Conservation (phyloP, 1,284 basidiomycete genomes). For the Fomitopsis schrenkii region DNA sequence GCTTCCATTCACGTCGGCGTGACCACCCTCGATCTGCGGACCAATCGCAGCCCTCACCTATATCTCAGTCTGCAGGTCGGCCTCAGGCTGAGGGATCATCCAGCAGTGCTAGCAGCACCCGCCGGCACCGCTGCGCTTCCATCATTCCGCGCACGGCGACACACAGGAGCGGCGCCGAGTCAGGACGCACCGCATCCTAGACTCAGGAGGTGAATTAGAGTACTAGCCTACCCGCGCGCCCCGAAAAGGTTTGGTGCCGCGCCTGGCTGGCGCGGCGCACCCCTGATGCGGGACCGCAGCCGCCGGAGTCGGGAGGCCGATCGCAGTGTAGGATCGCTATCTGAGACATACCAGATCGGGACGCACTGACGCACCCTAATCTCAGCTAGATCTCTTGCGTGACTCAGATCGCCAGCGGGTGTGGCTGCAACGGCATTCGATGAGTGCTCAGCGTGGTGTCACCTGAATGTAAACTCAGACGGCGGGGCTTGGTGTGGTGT, state of each 20-base stretch:
- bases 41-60: too few relatives aligned
- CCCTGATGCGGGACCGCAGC: background rate
- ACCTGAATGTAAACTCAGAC: background rate
- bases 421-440: background rate
- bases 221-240: background rate
- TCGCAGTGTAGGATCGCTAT: background rate
- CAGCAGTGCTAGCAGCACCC: too few relatives aligned
- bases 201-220: background rate
- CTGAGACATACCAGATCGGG: background rate
- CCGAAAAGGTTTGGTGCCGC: background rate
- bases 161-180: background rate
- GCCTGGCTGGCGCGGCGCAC: background rate
- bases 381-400: background rate
- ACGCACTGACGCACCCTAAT: background rate
- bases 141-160: background rate
- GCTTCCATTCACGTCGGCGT: background rate
- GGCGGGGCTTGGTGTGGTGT: too few relatives aligned
- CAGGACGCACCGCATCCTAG: background rate
- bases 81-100: too few relatives aligned
- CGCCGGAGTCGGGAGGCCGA: background rate
- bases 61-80: too few relatives aligned
- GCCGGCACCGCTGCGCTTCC: too few relatives aligned
- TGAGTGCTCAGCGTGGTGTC: background rate
- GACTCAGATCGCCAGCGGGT: background rate
- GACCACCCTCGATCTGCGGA: too few relatives aligned